Conservation (phyloP, 371 early-diverging fungal species). For the Mortierella sp. region DNA sequence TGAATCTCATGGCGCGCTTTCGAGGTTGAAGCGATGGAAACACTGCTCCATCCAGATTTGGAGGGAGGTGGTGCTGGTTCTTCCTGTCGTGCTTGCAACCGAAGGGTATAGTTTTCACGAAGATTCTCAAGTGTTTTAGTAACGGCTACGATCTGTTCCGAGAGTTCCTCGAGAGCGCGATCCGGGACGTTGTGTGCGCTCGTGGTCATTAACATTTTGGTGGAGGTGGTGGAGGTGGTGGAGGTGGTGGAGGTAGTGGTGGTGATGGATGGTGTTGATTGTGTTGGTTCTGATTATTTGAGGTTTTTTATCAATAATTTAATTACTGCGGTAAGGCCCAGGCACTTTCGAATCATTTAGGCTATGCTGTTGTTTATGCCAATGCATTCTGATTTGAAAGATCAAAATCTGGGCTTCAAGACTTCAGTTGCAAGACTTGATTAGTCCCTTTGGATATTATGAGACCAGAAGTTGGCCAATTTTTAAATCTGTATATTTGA, state of each 20-base stretch:
- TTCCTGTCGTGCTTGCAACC: neutral
- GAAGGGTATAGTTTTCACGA: neutral
- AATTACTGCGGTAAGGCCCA: too few relatives aligned
- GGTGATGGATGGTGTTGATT: too few relatives aligned
- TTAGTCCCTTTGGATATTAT: too few relatives aligned
- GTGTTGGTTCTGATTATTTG: too few relatives aligned
- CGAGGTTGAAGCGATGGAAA: neutral
- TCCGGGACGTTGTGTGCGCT: neutral
- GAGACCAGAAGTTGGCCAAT: too few relatives aligned
- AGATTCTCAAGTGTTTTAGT: neutral
- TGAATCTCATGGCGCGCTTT: neutral
- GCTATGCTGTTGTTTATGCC: too few relatives aligned
- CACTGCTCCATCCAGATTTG: neutral
- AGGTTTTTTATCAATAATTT: too few relatives aligned
- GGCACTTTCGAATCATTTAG: too few relatives aligned
- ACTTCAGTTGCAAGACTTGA: too few relatives aligned
- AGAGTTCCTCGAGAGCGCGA: conserved; percentile 6
- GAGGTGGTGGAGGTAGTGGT: neutral
- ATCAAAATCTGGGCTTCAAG: too few relatives aligned
- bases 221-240: neutral
- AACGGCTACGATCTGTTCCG: conserved; percentile 14
- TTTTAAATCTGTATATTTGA: too few relatives aligned
- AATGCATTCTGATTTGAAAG: too few relatives aligned
- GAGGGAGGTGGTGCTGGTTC: neutral
- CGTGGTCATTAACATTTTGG: conserved; percentile 7